Conservation (phyloP, 257 asterid genomes). For the Solanum chilense region DNA sequence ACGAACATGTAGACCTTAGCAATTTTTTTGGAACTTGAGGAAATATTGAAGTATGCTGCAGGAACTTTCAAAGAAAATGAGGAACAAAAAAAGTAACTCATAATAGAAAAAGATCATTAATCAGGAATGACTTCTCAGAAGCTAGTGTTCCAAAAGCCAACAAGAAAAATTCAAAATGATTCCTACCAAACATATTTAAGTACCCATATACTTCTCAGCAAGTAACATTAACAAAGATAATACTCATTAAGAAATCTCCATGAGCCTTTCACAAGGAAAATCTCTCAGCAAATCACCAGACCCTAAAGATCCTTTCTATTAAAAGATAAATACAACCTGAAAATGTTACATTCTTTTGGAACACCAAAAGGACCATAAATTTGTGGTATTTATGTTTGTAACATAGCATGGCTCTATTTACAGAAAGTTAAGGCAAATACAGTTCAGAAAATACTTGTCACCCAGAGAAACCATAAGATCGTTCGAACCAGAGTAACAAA, state of each 20-base stretch:
- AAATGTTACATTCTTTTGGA: neutral
- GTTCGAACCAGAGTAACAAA: neutral
- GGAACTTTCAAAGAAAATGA: neutral
- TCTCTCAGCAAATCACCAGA: neutral
- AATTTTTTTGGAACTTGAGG: neutral
- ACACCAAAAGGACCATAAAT: neutral
- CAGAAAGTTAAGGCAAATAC: neutral
- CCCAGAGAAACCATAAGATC: slow-evolving; percentile 29
- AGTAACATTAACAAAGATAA: neutral
- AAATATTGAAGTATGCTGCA: neutral
- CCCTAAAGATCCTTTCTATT: neutral
- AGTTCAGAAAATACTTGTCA: neutral
- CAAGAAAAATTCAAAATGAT: neutral
- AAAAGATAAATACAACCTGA: neutral
- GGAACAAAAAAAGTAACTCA: neutral
- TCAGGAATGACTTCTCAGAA: neutral
- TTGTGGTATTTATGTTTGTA: neutral
- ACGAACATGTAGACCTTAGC: neutral
- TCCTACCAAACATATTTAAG: neutral
- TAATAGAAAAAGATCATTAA: neutral
- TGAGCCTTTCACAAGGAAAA: neutral
- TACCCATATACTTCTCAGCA: neutral
- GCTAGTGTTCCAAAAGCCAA: neutral
- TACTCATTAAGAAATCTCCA: neutral
- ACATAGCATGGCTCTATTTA: neutral